These are phyloP conservation scores for Ochetophila trinervis DNA, from an alignment of 306 rosid genomes.

Conservation along the genomic window DNA sequence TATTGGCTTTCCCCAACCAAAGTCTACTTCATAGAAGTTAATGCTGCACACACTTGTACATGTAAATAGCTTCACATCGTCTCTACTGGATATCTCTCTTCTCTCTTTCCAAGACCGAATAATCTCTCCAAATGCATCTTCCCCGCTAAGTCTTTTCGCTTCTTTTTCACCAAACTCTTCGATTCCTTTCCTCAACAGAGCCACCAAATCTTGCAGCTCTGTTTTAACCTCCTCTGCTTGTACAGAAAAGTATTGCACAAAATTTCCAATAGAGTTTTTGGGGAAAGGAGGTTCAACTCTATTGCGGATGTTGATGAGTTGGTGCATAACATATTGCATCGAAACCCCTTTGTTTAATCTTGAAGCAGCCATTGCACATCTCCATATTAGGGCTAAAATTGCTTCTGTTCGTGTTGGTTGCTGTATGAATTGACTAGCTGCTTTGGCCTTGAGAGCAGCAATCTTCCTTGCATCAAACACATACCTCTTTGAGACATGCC, in stretches of 20 bases:
- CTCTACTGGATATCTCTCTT: neutral
- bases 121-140: neutral
- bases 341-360: constrained; percentile 9
- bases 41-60: constrained; percentile 5
- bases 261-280: constrained; percentile 29
- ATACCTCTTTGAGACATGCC: constrained; percentile 26
- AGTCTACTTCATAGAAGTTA: constrained; percentile 17
- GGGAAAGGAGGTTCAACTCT: constrained; percentile 27
- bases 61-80: neutral
- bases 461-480: constrained; percentile 34
- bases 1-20: constrained; percentile 27
- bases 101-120: neutral
- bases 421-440: neutral
- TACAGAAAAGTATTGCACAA: constrained; percentile 22
- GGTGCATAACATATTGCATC: constrained; percentile 25
- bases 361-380: constrained; percentile 23
- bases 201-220: constrained; percentile 1
- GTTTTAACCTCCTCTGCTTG: neutral
- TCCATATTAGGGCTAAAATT: constrained; percentile 47
- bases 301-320: constrained; percentile 30
- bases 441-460: constrained; percentile 30
- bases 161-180: neutral
- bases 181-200: constrained; percentile 12
- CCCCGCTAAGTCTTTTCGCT: constrained; percentile 1
- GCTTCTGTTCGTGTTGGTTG: constrained; percentile 39